phyloP scores from a whole-genome alignment of 768 basidiomycete species.

The Psilocybe subaeruginosa region DNA sequence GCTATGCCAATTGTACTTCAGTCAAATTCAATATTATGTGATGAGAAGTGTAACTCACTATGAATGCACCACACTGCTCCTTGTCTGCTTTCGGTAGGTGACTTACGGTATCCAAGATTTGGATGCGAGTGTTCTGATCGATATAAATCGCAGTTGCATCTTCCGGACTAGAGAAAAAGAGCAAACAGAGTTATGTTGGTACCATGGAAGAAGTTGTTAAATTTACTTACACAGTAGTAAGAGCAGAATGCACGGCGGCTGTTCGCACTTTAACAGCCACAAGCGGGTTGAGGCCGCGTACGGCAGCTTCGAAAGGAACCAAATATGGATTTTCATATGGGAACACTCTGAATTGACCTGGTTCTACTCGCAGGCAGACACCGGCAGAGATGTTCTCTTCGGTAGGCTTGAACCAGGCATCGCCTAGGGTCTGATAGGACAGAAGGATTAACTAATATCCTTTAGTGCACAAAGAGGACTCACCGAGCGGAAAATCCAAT shows the following conservation, averaged over 20 bases:
- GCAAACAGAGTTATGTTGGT: constrained; percentile 7
- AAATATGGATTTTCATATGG: constrained; percentile 86
- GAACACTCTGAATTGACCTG: constrained; percentile 76
- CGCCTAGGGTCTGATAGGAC: constrained; percentile 65
- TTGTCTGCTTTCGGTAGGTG: constrained; percentile 80
- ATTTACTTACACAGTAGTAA: constrained; percentile 63
- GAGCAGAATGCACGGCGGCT: constrained; percentile 79
- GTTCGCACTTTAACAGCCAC: constrained; percentile 83
- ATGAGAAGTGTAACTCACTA: constrained; percentile 47
- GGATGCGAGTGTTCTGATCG: constrained; percentile 82
- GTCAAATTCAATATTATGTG: background rate
- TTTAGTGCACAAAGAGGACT: constrained; percentile 22
- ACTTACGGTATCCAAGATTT: constrained; percentile 74
- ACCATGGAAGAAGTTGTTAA: background rate
- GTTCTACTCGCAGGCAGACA: constrained; percentile 72
- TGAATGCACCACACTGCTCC: constrained; percentile 89
- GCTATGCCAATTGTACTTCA: constrained; percentile 41
- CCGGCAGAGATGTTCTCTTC: constrained; percentile 82
- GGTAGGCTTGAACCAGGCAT: constrained; percentile 86
- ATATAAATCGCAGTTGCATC: constrained; percentile 68
- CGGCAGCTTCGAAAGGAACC: constrained; percentile 81
- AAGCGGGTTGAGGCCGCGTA: constrained; percentile 76
- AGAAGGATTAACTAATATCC: background rate
- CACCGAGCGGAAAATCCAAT: constrained; percentile 79
- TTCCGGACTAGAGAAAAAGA: constrained; percentile 45